Evolutionary conservation across 2,329 filamentous ascomycete species (phyloP), one percentile per base, ranked within the genome.

Genomic region (Tolypocladium nubicola): DNA sequence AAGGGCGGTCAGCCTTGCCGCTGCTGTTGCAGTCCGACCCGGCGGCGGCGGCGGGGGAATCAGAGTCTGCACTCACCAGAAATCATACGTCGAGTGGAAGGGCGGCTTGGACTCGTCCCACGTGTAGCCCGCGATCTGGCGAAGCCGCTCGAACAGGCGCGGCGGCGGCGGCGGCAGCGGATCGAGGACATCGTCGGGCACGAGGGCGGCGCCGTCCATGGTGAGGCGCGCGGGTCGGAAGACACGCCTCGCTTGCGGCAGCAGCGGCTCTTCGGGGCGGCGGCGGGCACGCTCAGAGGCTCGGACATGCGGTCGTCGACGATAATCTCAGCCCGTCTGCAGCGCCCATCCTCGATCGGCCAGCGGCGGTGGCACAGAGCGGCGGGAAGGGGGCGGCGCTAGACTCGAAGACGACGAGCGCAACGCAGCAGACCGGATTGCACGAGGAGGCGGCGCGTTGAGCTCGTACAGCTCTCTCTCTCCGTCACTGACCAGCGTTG

Each of bases 41-140:
- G 10, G n/a, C 11, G n/a, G 23, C 14, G 16, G 7, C 30, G 21
- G 19, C 45, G 5, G 21, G 39, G 21, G 9, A 11, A 4, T 2
- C 21, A 14, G 1, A 14, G 16, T 2, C 13, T 5, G 3, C 3
- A 60, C 73, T 65, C 75, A 85, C 90, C 92, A 97, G 75, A 92
- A 91, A 70, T 95, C 90, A 73, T 96, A 97, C 65, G 86, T 90
- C 54, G 82, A 81, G 67, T 86, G 84, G 57, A 80, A 75, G 13
- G 82, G 82, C 33, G 72, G 71, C 58, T 67, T 70, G 16, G 81
- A 78, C 63, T 89, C 86, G 70, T 91, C 87, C 88, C 88, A 92
- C 8, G 81, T 83, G 68, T 90, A 91, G 56, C 87, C 88, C 52
- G 85, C 79, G 62, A 92, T 79, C 68, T 89, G 86, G 61, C 82